These are phyloP conservation scores for Tilletia horrida DNA, from an alignment of 1,284 basidiomycete species.

Conservation along the genomic window DNA sequence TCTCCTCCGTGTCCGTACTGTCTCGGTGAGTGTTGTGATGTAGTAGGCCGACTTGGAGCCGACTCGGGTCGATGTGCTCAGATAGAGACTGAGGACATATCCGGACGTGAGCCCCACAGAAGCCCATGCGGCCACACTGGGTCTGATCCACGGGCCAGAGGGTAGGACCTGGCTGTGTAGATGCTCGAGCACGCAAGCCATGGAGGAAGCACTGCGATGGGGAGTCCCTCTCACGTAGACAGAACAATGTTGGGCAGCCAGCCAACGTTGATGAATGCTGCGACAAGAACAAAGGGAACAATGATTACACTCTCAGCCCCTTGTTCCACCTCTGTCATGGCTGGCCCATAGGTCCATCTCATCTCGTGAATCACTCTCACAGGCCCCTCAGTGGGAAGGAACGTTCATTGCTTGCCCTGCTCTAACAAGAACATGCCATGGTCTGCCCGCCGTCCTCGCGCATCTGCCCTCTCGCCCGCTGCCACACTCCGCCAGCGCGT, in stretches of 20 bases:
- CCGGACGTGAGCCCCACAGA: conserved; percentile 51
- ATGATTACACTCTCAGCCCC: too few species aligned
- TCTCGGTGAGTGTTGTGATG: neutral
- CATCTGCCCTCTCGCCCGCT: neutral
- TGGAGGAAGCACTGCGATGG: too few species aligned
- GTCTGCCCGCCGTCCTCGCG: neutral
- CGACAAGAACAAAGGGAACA: too few species aligned
- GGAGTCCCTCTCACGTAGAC: too few species aligned
- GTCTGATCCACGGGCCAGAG: neutral
- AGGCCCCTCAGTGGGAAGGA: too few species aligned
- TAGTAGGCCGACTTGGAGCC: conserved; percentile 20
- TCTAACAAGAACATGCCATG: neutral
- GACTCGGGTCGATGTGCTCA: conserved; percentile 48
- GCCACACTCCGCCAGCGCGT: neutral
- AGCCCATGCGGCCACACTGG: neutral
- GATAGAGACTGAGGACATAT: conserved; percentile 59
- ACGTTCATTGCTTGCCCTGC: too few species aligned
- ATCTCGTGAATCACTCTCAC: too few species aligned
- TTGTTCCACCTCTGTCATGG: too few species aligned
- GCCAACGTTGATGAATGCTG: too few species aligned
- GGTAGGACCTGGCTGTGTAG: neutral
- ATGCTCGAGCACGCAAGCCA: conserved; percentile 5
- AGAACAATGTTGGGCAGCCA: too few species aligned
- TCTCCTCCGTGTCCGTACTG: conserved; percentile 26
- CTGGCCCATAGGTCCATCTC: too few species aligned